Evolutionary conservation across 176 grass and related monocot species (phyloP).

Genomic region (Dendrocalamus sinicus): DNA sequence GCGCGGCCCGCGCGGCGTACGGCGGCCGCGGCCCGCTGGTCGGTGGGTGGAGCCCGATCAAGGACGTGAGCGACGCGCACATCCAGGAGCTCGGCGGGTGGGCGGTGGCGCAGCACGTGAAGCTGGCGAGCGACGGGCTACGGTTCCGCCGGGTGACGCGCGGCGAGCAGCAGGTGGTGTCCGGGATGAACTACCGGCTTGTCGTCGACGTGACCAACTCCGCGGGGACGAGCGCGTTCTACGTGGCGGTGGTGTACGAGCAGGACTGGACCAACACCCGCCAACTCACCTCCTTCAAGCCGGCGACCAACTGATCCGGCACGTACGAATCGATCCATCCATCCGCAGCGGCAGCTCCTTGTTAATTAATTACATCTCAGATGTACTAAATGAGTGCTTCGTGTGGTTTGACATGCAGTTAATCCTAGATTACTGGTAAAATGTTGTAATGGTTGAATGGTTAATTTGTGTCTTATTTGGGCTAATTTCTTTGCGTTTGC

Average conservation of each 20-base stretch:
- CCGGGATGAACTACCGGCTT: conserved; percentile 58
- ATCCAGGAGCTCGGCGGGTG: conserved; percentile 50
- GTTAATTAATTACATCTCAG: background rate
- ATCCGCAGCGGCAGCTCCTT: too few relatives aligned
- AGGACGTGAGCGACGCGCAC: conserved; percentile 19
- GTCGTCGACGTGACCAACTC: conserved; percentile 9
- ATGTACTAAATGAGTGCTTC: too few relatives aligned
- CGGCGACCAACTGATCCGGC: conserved; percentile 3
- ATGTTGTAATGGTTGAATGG: background rate
- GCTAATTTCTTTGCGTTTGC: too few relatives aligned
- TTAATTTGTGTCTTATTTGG: too few relatives aligned
- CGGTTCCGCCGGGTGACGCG: conserved; percentile 28
- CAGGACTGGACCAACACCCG: conserved; percentile 46
- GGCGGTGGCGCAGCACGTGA: conserved; percentile 35
- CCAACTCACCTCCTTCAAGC: conserved; percentile 50
- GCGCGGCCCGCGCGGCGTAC: background rate
- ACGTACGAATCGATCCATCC: too few relatives aligned
- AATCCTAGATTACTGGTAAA: background rate
- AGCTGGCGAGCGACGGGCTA: conserved; percentile 5
- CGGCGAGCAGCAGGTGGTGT: conserved; percentile 59
- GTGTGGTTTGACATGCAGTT: background rate
- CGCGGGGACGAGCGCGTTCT: background rate
- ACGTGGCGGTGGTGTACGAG: conserved; percentile 57
- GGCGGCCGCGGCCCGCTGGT: conserved; percentile 1
- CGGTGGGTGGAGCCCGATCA: conserved; percentile 41